Conservation (phyloP, 805 yeast genomes). For the Myxozyma kluyveri region DNA sequence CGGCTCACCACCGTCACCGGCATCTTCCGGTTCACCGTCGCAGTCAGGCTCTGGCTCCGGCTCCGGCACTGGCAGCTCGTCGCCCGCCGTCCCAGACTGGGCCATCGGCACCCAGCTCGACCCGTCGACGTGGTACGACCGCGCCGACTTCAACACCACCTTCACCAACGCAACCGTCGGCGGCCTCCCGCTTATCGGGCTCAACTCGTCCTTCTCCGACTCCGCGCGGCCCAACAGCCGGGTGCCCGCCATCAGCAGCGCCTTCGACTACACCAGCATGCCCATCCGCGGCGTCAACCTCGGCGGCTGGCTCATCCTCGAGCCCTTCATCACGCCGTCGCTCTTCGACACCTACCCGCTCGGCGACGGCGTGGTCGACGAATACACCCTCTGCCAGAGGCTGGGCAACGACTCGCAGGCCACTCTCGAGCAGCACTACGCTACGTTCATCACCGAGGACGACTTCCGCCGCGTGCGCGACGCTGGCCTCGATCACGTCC, state of each 20-base stretch:
- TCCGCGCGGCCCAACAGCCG: slow-evolving; percentile 32
- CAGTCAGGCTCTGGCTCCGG: slow-evolving; percentile 6
- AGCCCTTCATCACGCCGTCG: slow-evolving; percentile 81
- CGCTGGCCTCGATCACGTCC: slow-evolving; percentile 75
- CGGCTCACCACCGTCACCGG: slow-evolving; percentile 1
- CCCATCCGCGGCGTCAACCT: slow-evolving; percentile 67
- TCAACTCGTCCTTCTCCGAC: slow-evolving; percentile 38
- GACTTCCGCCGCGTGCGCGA: slow-evolving; percentile 62
- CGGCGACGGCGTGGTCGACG: slow-evolving; percentile 56
- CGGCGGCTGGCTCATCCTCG: slow-evolving; percentile 88
- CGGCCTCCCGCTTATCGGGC: slow-evolving; percentile 39
- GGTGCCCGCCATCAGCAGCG: slow-evolving; percentile 35
- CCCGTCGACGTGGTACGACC: slow-evolving; percentile 38
- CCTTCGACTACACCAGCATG: slow-evolving; percentile 33
- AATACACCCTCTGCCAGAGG: slow-evolving; percentile 57
- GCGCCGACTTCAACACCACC: slow-evolving; percentile 38
- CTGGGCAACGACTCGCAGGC: slow-evolving; percentile 58
- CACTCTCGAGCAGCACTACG: slow-evolving; percentile 70
- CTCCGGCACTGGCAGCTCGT: slow-evolving; percentile 13
- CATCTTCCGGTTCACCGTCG: slow-evolving; percentile 1
- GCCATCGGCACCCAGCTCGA: slow-evolving; percentile 36
- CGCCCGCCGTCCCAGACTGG: slow-evolving; percentile 30
- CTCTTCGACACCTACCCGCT: slow-evolving; percentile 50
- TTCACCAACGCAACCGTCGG: slow-evolving; percentile 39
- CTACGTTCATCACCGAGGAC: slow-evolving; percentile 65